Conservation (phyloP, 192 early-diverging fungal genomes). For the Coemansia sp. region DNA sequence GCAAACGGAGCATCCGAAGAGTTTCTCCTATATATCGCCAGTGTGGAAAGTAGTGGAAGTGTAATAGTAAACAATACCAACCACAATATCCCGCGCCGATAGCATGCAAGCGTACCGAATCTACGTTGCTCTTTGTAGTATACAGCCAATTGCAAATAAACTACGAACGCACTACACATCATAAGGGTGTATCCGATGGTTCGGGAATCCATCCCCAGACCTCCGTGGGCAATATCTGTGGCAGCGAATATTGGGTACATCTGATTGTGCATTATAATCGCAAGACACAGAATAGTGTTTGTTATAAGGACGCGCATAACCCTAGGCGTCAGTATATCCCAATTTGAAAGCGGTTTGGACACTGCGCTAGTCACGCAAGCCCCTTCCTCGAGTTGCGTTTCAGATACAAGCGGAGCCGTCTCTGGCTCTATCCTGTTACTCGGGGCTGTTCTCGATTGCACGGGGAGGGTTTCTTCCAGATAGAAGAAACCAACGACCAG, state of each 20-base stretch:
- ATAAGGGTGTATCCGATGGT: constrained; percentile 19
- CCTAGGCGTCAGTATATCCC: constrained; percentile 1
- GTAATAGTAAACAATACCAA: background rate
- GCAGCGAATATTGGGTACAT: no score
- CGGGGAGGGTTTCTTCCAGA: constrained; percentile 65
- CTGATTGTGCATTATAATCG: no score
- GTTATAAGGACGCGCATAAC: background rate
- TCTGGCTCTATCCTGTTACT: background rate
- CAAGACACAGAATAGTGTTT: no score
- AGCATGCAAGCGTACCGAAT: background rate
- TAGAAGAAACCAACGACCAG: no score
- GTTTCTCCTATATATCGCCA: background rate
- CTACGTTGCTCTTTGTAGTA: constrained; percentile 26
- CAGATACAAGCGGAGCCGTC: background rate
- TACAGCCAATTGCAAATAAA: constrained; percentile 38
- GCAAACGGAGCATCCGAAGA: background rate
- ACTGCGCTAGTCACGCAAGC: background rate
- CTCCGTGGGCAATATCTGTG: no score
- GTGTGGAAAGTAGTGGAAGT: background rate
- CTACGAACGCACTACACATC: constrained; percentile 25
- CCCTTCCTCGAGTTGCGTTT: background rate
- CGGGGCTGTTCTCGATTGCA: background rate
- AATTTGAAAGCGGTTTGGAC: background rate
- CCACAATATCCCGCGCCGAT: background rate
- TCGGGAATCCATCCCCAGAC: no score